Evolutionary conservation across 176 grass and related monocot genomes (phyloP).

Genomic region (Zizania latifolia): DNA sequence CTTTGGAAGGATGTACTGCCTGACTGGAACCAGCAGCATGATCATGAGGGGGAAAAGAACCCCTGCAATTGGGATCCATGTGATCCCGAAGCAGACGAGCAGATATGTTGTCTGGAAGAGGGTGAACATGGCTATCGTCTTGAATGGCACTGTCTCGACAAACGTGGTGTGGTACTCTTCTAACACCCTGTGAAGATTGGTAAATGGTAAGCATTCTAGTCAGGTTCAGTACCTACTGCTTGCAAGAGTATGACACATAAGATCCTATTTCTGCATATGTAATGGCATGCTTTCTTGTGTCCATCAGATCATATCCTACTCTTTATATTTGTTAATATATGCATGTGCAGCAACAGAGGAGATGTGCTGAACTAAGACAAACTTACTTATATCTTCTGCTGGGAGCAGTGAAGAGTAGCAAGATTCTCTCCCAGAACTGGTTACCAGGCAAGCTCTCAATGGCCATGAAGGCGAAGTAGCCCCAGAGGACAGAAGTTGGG

Average conservation of each 20-base stretch:
- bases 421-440: constrained; percentile 96
- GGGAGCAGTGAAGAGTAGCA: constrained; percentile 92
- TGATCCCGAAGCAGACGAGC: constrained; percentile 92
- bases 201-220: constrained; percentile 13
- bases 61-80: constrained; percentile 94
- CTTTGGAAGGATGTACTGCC: constrained; percentile 90
- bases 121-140: constrained; percentile 85
- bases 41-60: constrained; percentile 99
- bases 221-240: not conserved
- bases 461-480: constrained; percentile 99
- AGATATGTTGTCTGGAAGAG: constrained; percentile 82
- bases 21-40: constrained; percentile 92
- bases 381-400: constrained; percentile 95
- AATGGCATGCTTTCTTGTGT: not conserved
- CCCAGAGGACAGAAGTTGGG: constrained; percentile 95
- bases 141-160: constrained; percentile 95
- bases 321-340: not conserved
- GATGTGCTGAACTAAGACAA: not conserved
- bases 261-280: not conserved
- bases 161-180: constrained; percentile 92
- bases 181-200: constrained; percentile 64
- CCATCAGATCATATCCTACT: not conserved
- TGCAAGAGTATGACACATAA: not conserved
- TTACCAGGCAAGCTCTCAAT: constrained; percentile 98
- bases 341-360: not conserved